Evolutionary conservation across 768 basidiomycete genomes (phyloP), one percentile per base, ranked within the genome.

Genomic region (Boletus rex-veris): DNA sequence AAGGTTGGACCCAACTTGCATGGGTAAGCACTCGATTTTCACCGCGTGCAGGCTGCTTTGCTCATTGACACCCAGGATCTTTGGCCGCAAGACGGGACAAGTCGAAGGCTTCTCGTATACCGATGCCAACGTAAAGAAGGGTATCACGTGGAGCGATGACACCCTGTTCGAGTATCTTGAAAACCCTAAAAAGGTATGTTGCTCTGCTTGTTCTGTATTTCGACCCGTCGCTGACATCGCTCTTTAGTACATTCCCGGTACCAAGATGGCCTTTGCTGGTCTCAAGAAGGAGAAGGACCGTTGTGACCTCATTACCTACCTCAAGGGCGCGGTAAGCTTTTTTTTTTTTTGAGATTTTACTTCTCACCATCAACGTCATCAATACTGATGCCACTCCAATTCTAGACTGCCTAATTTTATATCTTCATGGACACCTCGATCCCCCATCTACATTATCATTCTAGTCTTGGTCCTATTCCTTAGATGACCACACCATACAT

Each of bases 221-320:
- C 10, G 5, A n/a, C 7, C 21, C 7, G 10, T 12, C 7, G 26
- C 31, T 0, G 46, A 54, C 19, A 2, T 38, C 19, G 1, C n/a
- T 9, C 26, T 42, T 42, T 54, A 91, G 89, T 94, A 93, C 77
- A 95, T 95, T 61, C 92, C 92, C 37, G 94, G 95, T 45, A 97
- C 95, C 47, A 97, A 96, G 79, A 98, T 98, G 95, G 95, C 94
- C 53, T 98, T 97, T 64, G 93, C 94, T 60, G 96, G 96, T 66
- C 76, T 98, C 71, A 98, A 98, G 87, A 98, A 98, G 84, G 92
- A 92, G 10, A 92, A 94, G 81, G 95, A 98, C 73, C 86, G 95
- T 76, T 90, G 85, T 70, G 95, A 98, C 76, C 85, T 98, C 65
- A 81, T 98, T 66, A 84, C 93, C 54, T 84, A 79, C 70, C 78